Conservation (phyloP, 2,329 filamentous ascomycete species). For the Emergomyces pasteurianus region DNA sequence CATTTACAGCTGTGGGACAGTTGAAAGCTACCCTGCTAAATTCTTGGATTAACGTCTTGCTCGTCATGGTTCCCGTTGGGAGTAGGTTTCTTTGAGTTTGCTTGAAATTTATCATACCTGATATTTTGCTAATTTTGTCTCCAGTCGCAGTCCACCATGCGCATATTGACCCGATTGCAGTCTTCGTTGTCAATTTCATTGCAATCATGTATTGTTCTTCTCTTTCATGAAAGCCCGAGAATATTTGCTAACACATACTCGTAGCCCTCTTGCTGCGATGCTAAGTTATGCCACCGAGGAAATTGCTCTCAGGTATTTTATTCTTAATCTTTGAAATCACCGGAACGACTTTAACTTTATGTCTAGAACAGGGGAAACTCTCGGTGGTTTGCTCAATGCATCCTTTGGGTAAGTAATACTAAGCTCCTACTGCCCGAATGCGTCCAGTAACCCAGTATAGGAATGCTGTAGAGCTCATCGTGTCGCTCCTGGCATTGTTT, state of each 20-base stretch:
- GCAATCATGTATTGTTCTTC: slow-evolving; percentile 54
- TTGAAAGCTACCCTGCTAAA: slow-evolving; percentile 59
- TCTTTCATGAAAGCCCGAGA: background rate
- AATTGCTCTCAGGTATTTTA: slow-evolving; percentile 49
- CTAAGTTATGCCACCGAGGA: slow-evolving; percentile 85
- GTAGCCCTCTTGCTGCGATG: slow-evolving; percentile 63
- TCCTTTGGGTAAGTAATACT: slow-evolving; percentile 52
- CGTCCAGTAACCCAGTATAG: slow-evolving; percentile 23
- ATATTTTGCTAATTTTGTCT: background rate
- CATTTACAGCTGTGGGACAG: slow-evolving; percentile 29
- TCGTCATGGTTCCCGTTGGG: slow-evolving; percentile 67
- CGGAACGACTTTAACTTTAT: slow-evolving; percentile 14
- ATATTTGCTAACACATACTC: background rate
- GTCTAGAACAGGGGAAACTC: slow-evolving; percentile 57
- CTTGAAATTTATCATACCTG: background rate
- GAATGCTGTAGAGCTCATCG: slow-evolving; percentile 81
- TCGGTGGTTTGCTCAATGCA: slow-evolving; percentile 81
- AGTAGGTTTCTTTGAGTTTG: slow-evolving; percentile 25
- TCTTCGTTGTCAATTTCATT: slow-evolving; percentile 87
- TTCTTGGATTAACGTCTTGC: slow-evolving; percentile 76
- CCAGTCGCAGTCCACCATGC: slow-evolving; percentile 56
- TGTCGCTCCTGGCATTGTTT: slow-evolving; percentile 69
- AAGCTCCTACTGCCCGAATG: background rate
- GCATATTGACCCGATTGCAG: slow-evolving; percentile 44
- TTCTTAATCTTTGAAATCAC: background rate